These are phyloP conservation scores for Lepidium africanum DNA, from an alignment of 345 rosid genomes.

Conservation along the genomic window DNA sequence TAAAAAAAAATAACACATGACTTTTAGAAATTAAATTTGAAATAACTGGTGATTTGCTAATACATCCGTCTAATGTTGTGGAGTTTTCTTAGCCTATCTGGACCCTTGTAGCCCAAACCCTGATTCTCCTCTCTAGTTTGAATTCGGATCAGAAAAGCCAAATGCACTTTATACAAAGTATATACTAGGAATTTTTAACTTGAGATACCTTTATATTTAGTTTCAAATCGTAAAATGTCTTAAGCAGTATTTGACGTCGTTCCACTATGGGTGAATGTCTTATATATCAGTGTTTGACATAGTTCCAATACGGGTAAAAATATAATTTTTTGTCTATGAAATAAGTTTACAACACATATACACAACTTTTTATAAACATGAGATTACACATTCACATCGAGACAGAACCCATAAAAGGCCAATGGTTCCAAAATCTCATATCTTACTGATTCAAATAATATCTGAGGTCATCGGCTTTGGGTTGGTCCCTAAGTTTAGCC, in stretches of 20 bases:
- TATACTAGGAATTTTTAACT: no score
- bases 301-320: background rate
- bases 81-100: no score
- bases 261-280: background rate
- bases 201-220: no score
- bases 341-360: background rate
- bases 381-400: background rate
- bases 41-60: no score
- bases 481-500: slow-evolving; percentile 42
- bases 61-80: no score
- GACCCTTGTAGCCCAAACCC: no score
- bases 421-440: slow-evolving; percentile 1
- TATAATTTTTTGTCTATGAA: background rate
- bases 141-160: no score
- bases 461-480: slow-evolving; percentile 33
- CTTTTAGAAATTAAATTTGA: no score
- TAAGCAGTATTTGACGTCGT: background rate
- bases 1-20: no score
- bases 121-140: no score
- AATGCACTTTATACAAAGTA: no score
- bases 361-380: background rate
- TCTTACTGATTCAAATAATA: slow-evolving; percentile 31
- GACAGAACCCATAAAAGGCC: background rate
- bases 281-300: background rate
- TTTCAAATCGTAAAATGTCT: background rate